Evolutionary conservation across 768 basidiomycete species (phyloP), one percentile per base, ranked within the genome.

Genomic region (Cantharellus cinnabarinus): DNA sequence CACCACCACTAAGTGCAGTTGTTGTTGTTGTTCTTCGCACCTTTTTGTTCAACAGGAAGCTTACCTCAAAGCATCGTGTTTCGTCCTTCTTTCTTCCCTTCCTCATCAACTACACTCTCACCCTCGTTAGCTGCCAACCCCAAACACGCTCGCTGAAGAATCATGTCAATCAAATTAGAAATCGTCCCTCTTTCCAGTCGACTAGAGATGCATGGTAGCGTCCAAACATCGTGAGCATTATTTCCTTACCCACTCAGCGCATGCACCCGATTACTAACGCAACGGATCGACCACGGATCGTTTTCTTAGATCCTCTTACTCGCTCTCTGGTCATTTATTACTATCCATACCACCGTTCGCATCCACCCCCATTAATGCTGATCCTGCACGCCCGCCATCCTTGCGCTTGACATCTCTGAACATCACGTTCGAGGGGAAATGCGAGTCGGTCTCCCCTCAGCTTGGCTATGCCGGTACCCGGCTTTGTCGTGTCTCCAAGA

Each of bases 391-490:
- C 29, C 53, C 61, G 10, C 41, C 61, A 14, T 52, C 58, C 5
- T 44, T 63, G 7, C 67, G 82, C 3, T 76, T 90, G 20, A 77
- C 79, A 62, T 89, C 87, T 1, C 71, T 94, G 42, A 70, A 73
- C 50, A 67, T 95, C 64, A 80, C 79, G 2, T 88, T 95, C 60
- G 90, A 95, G 65, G 90, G 90, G 37, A 87, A 89, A 69, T 76
- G 80, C 20, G 90, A 94, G 67, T 75, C 81, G 34, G 72, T 82
- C 61, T 78, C 81, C 5, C 75, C 77, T 3, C 70, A 70, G 44
- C 76, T 79, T 40, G 80, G 85, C 61, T 93, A 93, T 67, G 73
- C 77, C 10, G 75, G 80, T 4, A 59, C 80, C 39, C 82, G 89
- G 51, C 72, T 94, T 14, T 83, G 81, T 66, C 73, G 78, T 14